These are phyloP conservation scores for Stagonosporopsis chrysanthemi DNA, from an alignment of 2,329 filamentous ascomycete species.

Conservation along the genomic window DNA sequence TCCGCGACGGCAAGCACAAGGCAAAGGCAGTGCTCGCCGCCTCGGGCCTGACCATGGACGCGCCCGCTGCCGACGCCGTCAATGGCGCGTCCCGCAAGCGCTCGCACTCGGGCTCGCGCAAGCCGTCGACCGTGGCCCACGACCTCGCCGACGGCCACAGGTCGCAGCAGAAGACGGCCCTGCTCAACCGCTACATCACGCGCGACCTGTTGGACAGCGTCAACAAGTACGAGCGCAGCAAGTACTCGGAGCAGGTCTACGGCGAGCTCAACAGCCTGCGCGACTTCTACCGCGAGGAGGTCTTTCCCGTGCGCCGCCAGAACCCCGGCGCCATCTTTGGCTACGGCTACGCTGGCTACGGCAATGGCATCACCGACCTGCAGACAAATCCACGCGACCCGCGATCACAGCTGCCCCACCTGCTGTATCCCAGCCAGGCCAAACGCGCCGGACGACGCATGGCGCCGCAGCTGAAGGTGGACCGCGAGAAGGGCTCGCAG, in stretches of 20 bases:
- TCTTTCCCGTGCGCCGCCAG: conserved; percentile 67
- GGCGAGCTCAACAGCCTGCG: conserved; percentile 53
- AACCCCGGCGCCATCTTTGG: conserved; percentile 69
- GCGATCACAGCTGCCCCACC: conserved; percentile 49
- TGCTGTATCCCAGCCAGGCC: conserved; percentile 82
- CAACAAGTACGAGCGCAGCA: conserved; percentile 59
- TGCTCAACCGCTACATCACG: conserved; percentile 70
- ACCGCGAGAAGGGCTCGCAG: conserved; percentile 79
- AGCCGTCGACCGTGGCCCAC: conserved; percentile 50
- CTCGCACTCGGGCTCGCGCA: conserved; percentile 66
- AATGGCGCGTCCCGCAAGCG: conserved; percentile 65
- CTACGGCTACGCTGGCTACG: conserved; percentile 84
- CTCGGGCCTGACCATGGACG: conserved; percentile 52
- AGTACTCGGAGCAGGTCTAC: conserved; percentile 69
- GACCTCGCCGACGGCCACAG: conserved; percentile 49
- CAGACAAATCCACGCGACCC: conserved; percentile 60
- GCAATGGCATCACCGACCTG: conserved; percentile 79
- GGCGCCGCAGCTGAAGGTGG: conserved; percentile 75
- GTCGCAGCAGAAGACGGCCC: conserved; percentile 50
- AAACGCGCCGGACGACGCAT: conserved; percentile 78
- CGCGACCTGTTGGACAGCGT: conserved; percentile 68
- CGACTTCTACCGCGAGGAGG: conserved; percentile 39
- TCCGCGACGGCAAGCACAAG: conserved; percentile 67
- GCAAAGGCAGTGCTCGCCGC: conserved; percentile 66
- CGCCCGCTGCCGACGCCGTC: conserved; percentile 47